Base-by-base conservation (phyloP, 2,329 filamentous ascomycete species). In the Penicillium sclerotigenum region DNA sequence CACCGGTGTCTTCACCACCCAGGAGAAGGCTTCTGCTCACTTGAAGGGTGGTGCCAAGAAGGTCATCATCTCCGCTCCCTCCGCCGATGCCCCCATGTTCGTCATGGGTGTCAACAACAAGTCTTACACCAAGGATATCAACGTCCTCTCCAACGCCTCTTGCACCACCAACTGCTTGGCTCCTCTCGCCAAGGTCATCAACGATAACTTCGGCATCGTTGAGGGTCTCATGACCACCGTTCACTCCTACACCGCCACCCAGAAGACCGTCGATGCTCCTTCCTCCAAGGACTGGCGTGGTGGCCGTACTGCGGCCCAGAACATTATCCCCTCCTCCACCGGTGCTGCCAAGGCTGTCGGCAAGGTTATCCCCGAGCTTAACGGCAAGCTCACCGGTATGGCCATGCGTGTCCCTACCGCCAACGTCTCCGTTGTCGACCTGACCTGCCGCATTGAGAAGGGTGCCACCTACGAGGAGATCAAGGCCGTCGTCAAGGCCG, bases 91-190 rank as follows among this genome's bases (percentile, higher is more conserved):
- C 74, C 93, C 93, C 77, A 99, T 99, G 94, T 99, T 95, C 87
- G 94, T 99, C 77, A 95, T 97, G 87, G 94, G 94, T 77, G 94
- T 99, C 83, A 99, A 97, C 86, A 84, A 97, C 81, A 85, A 92
- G 79, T 84, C 80, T 72, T 97, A 97, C 88, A 93, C 90, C 79
- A 87, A 88, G 77, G 89, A 89, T 77, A 85, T 94, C 79, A 82
- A 91, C 72, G 88, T 99, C 78, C 90, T 97, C 83, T 97, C 94
- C 82, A 99, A 99, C 84, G 94, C 94, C 72, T 97, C 94, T 71
- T 97, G 94, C 91, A 99, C 94, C 79, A 97, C 94, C 85, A 99
- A 99, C 90, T 97, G 94, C 88, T 83, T 99, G 80, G 94, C 94
- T 79, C 94, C 94, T 77, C 89, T 99, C 66, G 94, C 94, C 83